Evolutionary conservation across 768 basidiomycete species (phyloP).

Genomic region (Pulveroboletus ravenelii): DNA sequence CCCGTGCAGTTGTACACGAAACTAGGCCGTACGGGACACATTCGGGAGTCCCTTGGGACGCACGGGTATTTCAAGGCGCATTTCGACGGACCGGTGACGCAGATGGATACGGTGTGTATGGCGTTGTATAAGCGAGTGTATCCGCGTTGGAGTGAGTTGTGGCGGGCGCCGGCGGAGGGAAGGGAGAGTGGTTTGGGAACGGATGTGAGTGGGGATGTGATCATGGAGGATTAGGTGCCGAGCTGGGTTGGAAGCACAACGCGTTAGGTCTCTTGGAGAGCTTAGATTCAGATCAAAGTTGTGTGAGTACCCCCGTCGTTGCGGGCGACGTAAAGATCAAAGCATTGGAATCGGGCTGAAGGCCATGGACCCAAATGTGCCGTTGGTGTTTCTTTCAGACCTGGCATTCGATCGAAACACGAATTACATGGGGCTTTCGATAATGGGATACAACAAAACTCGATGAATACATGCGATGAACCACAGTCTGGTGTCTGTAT

Average conservation of each 20-base stretch:
- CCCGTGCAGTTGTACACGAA: slow-evolving; percentile 93
- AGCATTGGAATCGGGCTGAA: no score
- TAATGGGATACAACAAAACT: not conserved
- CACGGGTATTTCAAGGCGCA: slow-evolving; percentile 98
- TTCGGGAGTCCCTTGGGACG: slow-evolving; percentile 87
- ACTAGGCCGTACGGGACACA: slow-evolving; percentile 83
- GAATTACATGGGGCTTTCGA: not conserved
- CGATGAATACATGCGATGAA: not conserved
- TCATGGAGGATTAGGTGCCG: slow-evolving; percentile 27
- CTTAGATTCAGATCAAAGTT: no score
- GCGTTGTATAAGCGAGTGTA: slow-evolving; percentile 91
- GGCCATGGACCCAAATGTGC: no score
- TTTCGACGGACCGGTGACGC: slow-evolving; percentile 87
- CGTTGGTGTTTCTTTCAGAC: no score
- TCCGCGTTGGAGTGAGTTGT: slow-evolving; percentile 76
- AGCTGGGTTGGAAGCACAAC: no score
- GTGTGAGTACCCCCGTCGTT: no score
- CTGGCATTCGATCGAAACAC: no score
- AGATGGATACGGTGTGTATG: slow-evolving; percentile 98
- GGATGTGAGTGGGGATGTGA: slow-evolving; percentile 16
- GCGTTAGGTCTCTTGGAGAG: no score
- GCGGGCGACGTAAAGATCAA: no score
- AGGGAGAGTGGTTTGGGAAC: not conserved
- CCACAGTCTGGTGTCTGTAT: not conserved
- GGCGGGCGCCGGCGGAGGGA: slow-evolving; percentile 27